Evolutionary conservation across 805 yeast species (phyloP), one percentile per base, ranked within the genome.

Genomic region (Scheffersomyces coipomensis): DNA sequence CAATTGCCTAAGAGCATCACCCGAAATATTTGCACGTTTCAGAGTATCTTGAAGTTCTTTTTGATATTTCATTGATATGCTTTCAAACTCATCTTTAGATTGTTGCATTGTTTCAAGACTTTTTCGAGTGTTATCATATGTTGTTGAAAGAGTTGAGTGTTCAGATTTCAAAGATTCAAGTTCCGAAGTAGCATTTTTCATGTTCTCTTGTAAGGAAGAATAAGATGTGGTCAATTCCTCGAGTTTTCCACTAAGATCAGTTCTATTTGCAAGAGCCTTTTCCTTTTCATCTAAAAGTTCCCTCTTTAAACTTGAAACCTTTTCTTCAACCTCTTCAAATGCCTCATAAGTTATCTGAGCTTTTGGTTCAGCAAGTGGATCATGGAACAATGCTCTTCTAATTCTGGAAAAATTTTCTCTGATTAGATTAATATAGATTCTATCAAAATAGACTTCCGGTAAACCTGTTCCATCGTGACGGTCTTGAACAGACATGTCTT

Each of bases 401-500:
- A 93, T 78, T 42, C 97, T 72, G 7, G 62, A 48, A 45, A 75
- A 79, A 51, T 88, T 85, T 2, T 85, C 93, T 45, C 80, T 81
- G 31, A 93, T 64, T 37, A 89, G 64, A 3, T 65, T 66, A 3
- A 86, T 80, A 55, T 88, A 88, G 2, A 71, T 62, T 0, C 75
- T 56, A 42, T 82, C 83, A 53, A 93, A 84, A 51, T 76, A 88
- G 1, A 91, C 85, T 42, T 80, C 78, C 0, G 98, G 99, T 30
- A 91, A 72, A 1, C 99, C 99, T 1, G 95, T 81, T 2, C 80
- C 83, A 55, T 88, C 96, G 45, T 76, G 74, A 3, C 70, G 68
- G 2, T 82, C 77, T 13, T 70, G 66, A 18, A 77, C 58, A 19
- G 78, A 65, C 17, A 68, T 21, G 1, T 72, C 73, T 3, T 71